phyloP scores from a whole-genome alignment of 169 alveolate species.

The Eimeria tenella region DNA sequence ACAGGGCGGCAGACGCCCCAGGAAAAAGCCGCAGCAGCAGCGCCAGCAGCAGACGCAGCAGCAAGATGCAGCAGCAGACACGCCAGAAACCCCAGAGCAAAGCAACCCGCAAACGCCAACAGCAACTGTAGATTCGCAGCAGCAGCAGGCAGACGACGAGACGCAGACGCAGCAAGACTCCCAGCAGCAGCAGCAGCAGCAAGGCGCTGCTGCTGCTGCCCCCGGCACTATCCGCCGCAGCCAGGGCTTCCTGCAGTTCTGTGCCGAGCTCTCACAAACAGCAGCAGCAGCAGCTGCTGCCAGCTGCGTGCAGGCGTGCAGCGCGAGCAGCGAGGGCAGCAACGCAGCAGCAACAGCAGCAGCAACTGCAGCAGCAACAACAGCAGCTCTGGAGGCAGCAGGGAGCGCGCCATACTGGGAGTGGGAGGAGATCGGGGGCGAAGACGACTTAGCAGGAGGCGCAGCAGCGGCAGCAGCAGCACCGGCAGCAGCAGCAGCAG shows the following conservation, averaged over 20 bases:
- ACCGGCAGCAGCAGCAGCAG: conserved; percentile 17
- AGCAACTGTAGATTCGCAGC: too few species aligned
- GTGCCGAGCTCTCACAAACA: neutral
- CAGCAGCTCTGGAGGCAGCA: neutral
- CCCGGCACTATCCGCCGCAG: too few species aligned
- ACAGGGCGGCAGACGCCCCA: too few species aligned
- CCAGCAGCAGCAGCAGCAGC: conserved; percentile 22
- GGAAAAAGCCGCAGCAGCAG: conserved; percentile 25
- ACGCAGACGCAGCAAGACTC: neutral
- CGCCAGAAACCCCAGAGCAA: too few species aligned
- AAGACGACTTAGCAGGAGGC: neutral
- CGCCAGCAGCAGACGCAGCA: neutral
- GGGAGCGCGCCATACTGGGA: neutral
- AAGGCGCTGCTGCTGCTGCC: neutral
- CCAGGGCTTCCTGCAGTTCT: too few species aligned
- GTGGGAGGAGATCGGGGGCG: neutral
- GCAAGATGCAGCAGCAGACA: neutral
- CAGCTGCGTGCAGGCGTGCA: neutral
- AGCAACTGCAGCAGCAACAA: conserved; percentile 4
- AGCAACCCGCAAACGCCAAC: neutral
- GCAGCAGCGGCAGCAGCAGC: conserved; percentile 28
- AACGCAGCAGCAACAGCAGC: conserved; percentile 19
- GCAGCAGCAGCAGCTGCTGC: conserved; percentile 10
- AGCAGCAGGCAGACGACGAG: neutral
- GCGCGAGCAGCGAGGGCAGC: neutral